Conservation (phyloP, 495 filamentous ascomycete genomes). For the Penicillium mononematosum region DNA sequence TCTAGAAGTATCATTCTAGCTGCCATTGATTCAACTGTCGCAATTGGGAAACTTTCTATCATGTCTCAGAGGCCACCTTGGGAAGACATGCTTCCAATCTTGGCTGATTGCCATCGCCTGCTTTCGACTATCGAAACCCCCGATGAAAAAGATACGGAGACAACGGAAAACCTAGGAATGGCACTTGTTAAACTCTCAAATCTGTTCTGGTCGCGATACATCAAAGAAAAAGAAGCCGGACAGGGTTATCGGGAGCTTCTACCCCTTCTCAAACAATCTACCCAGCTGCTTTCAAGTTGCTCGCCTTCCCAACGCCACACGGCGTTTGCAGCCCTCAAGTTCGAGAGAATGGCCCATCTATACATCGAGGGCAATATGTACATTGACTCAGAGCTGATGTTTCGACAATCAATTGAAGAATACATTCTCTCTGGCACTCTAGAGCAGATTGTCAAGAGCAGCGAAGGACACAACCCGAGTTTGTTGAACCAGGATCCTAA, state of each 20-base stretch:
- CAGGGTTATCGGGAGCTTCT: slow-evolving; percentile 38
- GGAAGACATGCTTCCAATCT: slow-evolving; percentile 40
- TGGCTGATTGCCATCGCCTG: slow-evolving; percentile 41
- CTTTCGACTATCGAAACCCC: slow-evolving; percentile 36
- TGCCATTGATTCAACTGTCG: slow-evolving; percentile 43
- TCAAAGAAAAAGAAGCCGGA: slow-evolving; percentile 47
- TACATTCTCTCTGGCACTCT: slow-evolving; percentile 48
- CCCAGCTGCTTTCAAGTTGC: slow-evolving; percentile 43
- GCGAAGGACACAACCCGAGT: slow-evolving; percentile 27
- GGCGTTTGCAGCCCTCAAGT: slow-evolving; percentile 53
- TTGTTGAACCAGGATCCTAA: slow-evolving; percentile 35
- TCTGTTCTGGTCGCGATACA: slow-evolving; percentile 68
- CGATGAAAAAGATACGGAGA: slow-evolving; percentile 25
- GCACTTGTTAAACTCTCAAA: slow-evolving; percentile 64
- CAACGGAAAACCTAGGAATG: slow-evolving; percentile 26
- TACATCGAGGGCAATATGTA: slow-evolving; percentile 40
- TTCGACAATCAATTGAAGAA: slow-evolving; percentile 45
- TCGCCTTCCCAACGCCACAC: slow-evolving; percentile 40
- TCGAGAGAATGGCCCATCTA: slow-evolving; percentile 51
- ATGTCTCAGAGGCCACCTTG: slow-evolving; percentile 40
- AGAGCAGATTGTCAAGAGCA: slow-evolving; percentile 30
- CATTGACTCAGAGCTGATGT: slow-evolving; percentile 39
- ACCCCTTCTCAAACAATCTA: slow-evolving; percentile 49
- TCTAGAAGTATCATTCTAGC: slow-evolving; percentile 42
- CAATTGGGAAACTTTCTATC: slow-evolving; percentile 43